Evolutionary conservation across 345 rosid genomes (phyloP).

Genomic region (Rhodamnia rubescens): DNA sequence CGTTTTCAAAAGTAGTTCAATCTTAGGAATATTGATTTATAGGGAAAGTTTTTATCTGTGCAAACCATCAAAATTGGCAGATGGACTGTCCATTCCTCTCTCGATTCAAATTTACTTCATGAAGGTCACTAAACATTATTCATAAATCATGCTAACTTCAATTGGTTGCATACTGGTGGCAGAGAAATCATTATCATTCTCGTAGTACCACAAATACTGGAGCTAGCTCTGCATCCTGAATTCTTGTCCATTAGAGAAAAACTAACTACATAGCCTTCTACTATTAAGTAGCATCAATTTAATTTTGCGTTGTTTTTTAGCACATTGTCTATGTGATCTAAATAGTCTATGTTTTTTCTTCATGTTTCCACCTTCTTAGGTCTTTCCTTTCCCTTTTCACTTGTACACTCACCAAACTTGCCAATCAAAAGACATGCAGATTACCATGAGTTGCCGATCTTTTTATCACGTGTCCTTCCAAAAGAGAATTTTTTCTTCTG

Average conservation of each 20-base stretch:
- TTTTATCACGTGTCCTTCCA: not conserved
- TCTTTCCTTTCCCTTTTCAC: not conserved
- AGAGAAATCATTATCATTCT: not conserved
- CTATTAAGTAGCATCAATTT: not conserved
- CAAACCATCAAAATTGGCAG: not conserved
- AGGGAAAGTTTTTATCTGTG: not conserved
- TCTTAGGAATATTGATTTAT: not conserved
- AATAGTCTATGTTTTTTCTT: not conserved
- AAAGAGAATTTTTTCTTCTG: not conserved
- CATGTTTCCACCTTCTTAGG: not conserved
- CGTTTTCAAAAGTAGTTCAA: not conserved
- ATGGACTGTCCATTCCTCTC: not conserved
- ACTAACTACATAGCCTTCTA: not conserved
- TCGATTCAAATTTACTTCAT: not conserved
- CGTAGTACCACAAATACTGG: not conserved
- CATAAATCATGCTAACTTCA: not conserved
- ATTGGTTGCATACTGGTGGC: not conserved
- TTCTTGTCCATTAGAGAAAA: not conserved
- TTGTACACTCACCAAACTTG: not conserved
- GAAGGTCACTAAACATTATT: not conserved
- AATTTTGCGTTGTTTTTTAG: not conserved
- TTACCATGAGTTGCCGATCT: not conserved
- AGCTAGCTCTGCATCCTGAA: not conserved
- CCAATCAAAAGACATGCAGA: not conserved
- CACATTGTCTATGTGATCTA: not conserved